Conservation (phyloP, 78 protist species). For the Dictyostelium brefeldianum region DNA sequence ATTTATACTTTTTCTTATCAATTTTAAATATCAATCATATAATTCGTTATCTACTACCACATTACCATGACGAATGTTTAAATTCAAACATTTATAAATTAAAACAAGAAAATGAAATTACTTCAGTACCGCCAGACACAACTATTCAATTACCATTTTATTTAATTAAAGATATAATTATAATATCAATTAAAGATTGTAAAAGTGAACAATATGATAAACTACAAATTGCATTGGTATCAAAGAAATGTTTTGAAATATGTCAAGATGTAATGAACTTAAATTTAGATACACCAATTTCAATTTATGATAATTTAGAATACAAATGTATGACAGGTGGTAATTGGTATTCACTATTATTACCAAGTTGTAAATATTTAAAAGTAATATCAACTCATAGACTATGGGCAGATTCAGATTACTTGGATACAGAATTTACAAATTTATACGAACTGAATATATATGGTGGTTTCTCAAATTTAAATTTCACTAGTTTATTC, state of each 20-base stretch:
- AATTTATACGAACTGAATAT: too few relatives aligned
- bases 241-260: not conserved
- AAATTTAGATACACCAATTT: not conserved
- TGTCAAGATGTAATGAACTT: not conserved
- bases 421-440: too few relatives aligned
- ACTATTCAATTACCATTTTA: not conserved
- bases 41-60: not conserved
- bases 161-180: constrained; percentile 2
- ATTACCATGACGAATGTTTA: not conserved
- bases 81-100: not conserved
- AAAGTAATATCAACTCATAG: not conserved
- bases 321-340: not conserved
- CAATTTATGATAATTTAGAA: not conserved
- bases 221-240: constrained; percentile 1
- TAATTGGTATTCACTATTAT: not conserved
- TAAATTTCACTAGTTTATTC: not conserved
- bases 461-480: too few relatives aligned
- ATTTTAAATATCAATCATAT: not conserved
- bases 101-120: not conserved
- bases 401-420: too few relatives aligned
- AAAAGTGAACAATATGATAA: not conserved
- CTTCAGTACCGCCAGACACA: too few relatives aligned
- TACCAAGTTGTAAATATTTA: constrained; percentile 7
- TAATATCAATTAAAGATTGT: not conserved
- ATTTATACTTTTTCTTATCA: not conserved